These are phyloP conservation scores for Mycena albidolilacea DNA, from an alignment of 768 basidiomycete genomes.

Conservation along the genomic window DNA sequence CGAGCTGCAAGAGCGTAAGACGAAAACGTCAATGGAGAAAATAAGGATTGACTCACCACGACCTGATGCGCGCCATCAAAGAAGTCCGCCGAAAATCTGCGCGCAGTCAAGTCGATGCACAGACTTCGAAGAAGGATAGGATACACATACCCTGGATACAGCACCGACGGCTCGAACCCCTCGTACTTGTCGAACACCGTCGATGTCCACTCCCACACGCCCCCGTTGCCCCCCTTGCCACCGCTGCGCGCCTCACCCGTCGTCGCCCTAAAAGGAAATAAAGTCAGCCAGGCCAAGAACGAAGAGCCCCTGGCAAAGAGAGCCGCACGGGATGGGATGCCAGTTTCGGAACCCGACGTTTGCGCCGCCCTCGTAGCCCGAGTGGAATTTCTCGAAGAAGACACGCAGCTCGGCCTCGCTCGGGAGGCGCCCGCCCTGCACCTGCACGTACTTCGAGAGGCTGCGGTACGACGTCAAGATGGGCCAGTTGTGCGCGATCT, in stretches of 20 bases:
- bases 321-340: conserved; percentile 90
- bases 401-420: conserved; percentile 89
- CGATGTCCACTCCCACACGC: conserved; percentile 99
- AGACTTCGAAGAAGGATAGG: background rate
- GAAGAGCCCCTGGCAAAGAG: background rate
- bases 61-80: conserved; percentile 90
- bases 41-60: conserved; percentile 72
- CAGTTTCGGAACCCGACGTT: conserved; percentile 94
- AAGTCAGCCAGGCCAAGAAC: background rate
- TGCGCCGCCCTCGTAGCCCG: conserved; percentile 81
- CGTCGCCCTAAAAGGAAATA: conserved; percentile 66
- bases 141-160: conserved; percentile 93
- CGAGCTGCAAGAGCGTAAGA: conserved; percentile 67
- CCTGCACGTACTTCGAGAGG: conserved; percentile 83
- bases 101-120: background rate
- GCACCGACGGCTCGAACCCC: conserved; percentile 79
- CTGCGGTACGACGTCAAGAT: conserved; percentile 84
- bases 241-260: conserved; percentile 66
- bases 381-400: conserved; percentile 83
- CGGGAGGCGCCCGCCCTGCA: conserved; percentile 94
- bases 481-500: conserved; percentile 89
- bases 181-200: conserved; percentile 80
- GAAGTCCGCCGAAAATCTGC: conserved; percentile 71
- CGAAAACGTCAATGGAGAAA: background rate
- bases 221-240: conserved; percentile 88